Evolutionary conservation across 768 basidiomycete genomes (phyloP).

Genomic region (Mycena leptocephala): DNA sequence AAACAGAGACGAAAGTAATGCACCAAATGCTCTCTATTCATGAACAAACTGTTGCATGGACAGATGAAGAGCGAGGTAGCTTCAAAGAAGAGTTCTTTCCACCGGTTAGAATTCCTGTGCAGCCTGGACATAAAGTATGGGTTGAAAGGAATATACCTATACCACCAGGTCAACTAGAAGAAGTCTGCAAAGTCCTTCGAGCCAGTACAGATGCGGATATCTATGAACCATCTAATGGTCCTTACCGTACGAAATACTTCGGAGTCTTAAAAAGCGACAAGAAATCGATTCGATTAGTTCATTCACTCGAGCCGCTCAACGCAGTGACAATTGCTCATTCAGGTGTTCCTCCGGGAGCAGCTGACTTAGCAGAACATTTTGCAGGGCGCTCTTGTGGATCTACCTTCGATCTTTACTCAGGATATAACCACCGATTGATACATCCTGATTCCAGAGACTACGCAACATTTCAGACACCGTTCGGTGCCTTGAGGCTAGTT

Average conservation of each 20-base stretch:
- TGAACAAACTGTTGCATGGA: background rate
- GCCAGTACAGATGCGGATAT: no score
- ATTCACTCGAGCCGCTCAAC: background rate
- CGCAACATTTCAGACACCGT: background rate
- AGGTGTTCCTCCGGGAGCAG: no score
- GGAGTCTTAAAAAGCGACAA: background rate
- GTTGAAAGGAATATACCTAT: slow-evolving; percentile 36
- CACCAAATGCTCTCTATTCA: background rate
- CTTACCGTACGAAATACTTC: no score
- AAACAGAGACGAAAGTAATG: background rate
- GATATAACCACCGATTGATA: background rate
- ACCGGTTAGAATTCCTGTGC: slow-evolving; percentile 40
- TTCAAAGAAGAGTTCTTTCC: slow-evolving; percentile 21
- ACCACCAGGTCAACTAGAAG: slow-evolving; percentile 38
- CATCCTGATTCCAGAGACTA: background rate
- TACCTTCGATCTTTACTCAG: background rate
- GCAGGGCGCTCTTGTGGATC: background rate
- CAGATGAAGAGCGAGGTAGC: background rate
- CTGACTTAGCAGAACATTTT: background rate
- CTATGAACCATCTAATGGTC: no score
- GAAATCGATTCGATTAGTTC: background rate
- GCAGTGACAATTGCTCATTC: background rate
- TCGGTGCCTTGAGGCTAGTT: background rate
- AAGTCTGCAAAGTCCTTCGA: background rate
- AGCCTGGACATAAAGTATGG: slow-evolving; percentile 35